Percentiles rank a stretch among this genome's conserved stretches.
These are phyloP conservation scores for Cochlearia excelsa DNA, from an alignment of 345 rosid species.

Conservation along the genomic window DNA sequence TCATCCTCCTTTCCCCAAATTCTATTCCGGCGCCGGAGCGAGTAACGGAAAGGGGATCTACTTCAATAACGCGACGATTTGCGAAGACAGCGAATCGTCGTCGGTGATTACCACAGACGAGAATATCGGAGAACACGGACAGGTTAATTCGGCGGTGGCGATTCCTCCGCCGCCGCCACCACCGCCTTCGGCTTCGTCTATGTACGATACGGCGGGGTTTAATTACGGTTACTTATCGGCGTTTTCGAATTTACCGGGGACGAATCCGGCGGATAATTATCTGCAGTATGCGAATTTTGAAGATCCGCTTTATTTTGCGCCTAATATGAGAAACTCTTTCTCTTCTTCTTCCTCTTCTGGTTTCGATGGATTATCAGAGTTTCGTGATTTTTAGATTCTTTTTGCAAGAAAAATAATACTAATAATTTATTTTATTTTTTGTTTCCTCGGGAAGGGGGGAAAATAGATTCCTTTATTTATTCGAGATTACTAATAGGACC, in stretches of 20 bases:
- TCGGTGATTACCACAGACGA: constrained; percentile 73
- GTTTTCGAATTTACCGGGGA: constrained; percentile 43
- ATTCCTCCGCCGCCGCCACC: constrained; percentile 10
- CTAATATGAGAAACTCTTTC: constrained; percentile 48
- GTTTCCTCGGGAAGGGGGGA: too few relatives aligned
- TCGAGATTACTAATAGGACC: too few relatives aligned
- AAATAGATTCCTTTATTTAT: too few relatives aligned
- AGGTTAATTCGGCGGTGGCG: constrained; percentile 40
- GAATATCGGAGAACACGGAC: constrained; percentile 40
- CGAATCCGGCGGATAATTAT: constrained; percentile 45
- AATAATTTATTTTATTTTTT: too few relatives aligned
- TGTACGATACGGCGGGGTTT: constrained; percentile 26
- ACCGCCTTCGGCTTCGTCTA: background rate
- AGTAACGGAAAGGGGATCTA: constrained; percentile 24
- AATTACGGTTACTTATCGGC: constrained; percentile 41
- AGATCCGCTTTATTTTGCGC: constrained; percentile 48
- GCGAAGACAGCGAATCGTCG: constrained; percentile 62
- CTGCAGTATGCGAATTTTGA: constrained; percentile 43
- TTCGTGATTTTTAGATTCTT: constrained; percentile 36
- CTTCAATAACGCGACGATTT: constrained; percentile 18
- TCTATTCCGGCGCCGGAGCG: constrained; percentile 7
- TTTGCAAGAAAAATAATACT: background rate
- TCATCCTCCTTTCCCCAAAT: constrained; percentile 7
- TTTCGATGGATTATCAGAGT: constrained; percentile 39
- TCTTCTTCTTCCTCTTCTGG: constrained; percentile 45